Base-by-base conservation (phyloP, 2,329 filamentous ascomycete species). In the Aspergillus chevalieri region DNA sequence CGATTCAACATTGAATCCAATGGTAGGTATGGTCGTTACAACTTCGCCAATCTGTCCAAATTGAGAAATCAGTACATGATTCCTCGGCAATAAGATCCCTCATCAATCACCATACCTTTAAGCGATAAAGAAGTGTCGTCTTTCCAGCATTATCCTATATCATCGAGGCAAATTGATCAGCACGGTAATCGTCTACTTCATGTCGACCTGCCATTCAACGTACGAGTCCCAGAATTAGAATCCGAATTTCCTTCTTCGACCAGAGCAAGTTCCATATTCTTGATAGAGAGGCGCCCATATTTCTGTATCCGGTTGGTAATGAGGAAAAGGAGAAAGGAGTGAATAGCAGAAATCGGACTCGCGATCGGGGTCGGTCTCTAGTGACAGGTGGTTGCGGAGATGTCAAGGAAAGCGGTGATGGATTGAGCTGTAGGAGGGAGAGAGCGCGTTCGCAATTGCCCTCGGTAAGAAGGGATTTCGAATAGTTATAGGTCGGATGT, bases 1-100 rank as follows among this genome's bases (percentile, higher is more conserved):
- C 19, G 90, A 95, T 74, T 98, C 93, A 63, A 98, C 93, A 71
- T 98, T 98, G 79, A 98, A 98, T 53, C 93, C 93, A 70, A 98
- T 97, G 48, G 93, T 98, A 17, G 93, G 93, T 79, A 97, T 97
- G 63, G 93, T 98, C 54, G 93, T 97, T 59, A 98, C 93, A 42
- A 98, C 93, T 71, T 98, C 93, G 67, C 93, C 93, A 66, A 98
- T 95, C 89, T 96, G 68, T 53, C 52, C 21, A 47, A 38, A 38
- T 30, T 28, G 36, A 50, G 55, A 53, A 30, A 43, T 44, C 30
- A 21, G 28, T 17, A 19, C 19, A 44, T 47, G 22, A 39, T 47
- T 42, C 44, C 19, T 12, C 22, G 5, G 8, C 15, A 24, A 28
- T 6, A 34, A 15, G n/a, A 12, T 10, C 17, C 17, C 28, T 4